Evolutionary conservation across 768 basidiomycete species (phyloP).

Genomic region (Melanogaster broomeanus): DNA sequence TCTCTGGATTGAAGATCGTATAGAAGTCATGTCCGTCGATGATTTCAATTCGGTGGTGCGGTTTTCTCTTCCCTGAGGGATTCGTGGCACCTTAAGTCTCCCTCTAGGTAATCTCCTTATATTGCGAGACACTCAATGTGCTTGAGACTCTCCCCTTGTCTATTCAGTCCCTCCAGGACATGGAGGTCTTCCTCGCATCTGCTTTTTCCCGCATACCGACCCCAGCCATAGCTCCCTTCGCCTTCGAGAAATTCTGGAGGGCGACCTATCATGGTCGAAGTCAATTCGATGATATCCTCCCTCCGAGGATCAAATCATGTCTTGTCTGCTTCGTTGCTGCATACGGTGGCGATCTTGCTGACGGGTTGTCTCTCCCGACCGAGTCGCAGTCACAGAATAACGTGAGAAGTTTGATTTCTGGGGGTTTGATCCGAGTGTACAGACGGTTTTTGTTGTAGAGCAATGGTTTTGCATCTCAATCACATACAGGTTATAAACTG

Average conservation of each 20-base stretch:
- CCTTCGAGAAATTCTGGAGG: constrained; percentile 62
- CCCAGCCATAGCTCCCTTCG: constrained; percentile 50
- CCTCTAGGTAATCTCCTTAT: constrained; percentile 38
- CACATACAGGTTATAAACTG: constrained; percentile 3
- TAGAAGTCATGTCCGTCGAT: constrained; percentile 38
- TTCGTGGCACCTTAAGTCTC: not conserved
- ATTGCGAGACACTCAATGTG: constrained; percentile 43
- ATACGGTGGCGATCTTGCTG: constrained; percentile 49
- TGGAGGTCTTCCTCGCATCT: constrained; percentile 50
- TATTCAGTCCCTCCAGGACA: constrained; percentile 37
- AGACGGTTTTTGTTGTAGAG: constrained; percentile 19
- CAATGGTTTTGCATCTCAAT: constrained; percentile 1
- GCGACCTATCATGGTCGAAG: constrained; percentile 48
- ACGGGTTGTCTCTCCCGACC: constrained; percentile 40
- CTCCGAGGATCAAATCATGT: constrained; percentile 43
- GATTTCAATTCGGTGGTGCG: constrained; percentile 53
- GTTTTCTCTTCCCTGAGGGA: constrained; percentile 4
- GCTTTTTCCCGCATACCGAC: constrained; percentile 49
- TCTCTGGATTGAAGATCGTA: constrained; percentile 55
- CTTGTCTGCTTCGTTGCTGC: constrained; percentile 48
- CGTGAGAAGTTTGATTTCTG: constrained; percentile 23
- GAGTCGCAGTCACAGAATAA: constrained; percentile 37
- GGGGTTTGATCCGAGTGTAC: constrained; percentile 8
- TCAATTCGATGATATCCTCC: constrained; percentile 40
- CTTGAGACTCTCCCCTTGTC: constrained; percentile 44